Evolutionary conservation across 2,329 filamentous ascomycete species (phyloP).

Genomic region (Botrytis paeoniae): DNA sequence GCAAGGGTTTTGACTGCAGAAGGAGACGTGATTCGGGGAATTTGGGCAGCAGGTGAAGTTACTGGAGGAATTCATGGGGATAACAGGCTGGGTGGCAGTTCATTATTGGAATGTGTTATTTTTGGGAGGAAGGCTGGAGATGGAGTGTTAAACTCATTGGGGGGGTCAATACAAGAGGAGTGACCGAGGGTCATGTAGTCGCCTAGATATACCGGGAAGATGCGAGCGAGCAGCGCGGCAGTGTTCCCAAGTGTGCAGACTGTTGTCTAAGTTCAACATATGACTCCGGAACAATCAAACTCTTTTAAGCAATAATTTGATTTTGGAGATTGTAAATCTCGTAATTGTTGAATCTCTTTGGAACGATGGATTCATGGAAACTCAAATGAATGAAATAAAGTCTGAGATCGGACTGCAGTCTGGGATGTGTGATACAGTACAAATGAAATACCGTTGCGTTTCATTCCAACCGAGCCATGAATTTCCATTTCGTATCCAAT

Average conservation of each 20-base stretch:
- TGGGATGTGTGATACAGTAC: not conserved
- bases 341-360: not conserved
- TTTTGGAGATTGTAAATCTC: not conserved
- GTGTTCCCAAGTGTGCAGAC: not conserved
- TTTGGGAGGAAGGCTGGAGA: conserved; percentile 58
- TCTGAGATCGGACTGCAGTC: not conserved
- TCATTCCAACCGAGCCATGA: not conserved
- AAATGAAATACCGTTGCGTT: not conserved
- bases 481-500: not conserved
- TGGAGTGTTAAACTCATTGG: not conserved
- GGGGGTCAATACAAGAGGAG: not conserved
- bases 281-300: not conserved
- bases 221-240: not conserved
- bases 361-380: not conserved
- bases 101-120: conserved; percentile 60
- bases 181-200: not conserved
- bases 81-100: conserved; percentile 60
- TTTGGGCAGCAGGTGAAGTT: conserved; percentile 64
- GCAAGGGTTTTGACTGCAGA: conserved; percentile 48
- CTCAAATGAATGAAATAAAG: not conserved
- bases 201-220: not conserved
- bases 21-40: conserved; percentile 48
- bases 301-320: not conserved
- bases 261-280: not conserved
- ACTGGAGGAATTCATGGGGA: conserved; percentile 63